phyloP scores from a whole-genome alignment of 768 basidiomycete species.

The Tricholoma hemisulphureum region DNA sequence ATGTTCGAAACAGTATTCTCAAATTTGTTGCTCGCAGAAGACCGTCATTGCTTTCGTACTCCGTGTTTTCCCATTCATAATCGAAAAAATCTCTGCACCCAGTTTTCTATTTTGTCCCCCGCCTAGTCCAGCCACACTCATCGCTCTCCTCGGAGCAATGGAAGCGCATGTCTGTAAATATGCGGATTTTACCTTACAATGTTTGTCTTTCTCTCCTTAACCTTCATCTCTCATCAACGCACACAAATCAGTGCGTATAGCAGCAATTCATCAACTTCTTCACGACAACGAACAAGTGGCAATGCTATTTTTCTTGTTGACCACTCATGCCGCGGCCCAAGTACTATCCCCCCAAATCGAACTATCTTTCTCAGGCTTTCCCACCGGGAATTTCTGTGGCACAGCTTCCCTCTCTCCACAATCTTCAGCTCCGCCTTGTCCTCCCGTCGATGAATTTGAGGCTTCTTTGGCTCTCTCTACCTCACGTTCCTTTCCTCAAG shows the following conservation, averaged over 20 bases:
- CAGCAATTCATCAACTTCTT: conserved; percentile 14
- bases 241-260: conserved; percentile 15
- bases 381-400: too few relatives aligned
- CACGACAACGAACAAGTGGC: conserved; percentile 13
- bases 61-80: conserved; percentile 17
- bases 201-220: conserved; percentile 6
- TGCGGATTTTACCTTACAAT: conserved; percentile 16
- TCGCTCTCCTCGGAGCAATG: conserved; percentile 13
- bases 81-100: conserved; percentile 6
- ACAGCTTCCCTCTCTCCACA: too few relatives aligned
- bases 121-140: conserved; percentile 13
- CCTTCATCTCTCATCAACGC: neutral
- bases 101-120: conserved; percentile 8
- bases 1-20: neutral
- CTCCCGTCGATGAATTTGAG: neutral
- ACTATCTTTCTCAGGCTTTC: neutral
- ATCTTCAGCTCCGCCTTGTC: neutral
- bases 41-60: conserved; percentile 18
- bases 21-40: conserved; percentile 4
- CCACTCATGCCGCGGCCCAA: neutral
- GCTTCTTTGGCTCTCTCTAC: neutral
- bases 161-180: conserved; percentile 11
- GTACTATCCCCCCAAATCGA: neutral
- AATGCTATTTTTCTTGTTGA: neutral
- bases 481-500: neutral